A percentile compares a stretch with the other conserved stretches of the same genome.
These are phyloP conservation scores for Phoma sp. DNA, from an alignment of 2,329 filamentous ascomycete genomes.

Conservation along the genomic window DNA sequence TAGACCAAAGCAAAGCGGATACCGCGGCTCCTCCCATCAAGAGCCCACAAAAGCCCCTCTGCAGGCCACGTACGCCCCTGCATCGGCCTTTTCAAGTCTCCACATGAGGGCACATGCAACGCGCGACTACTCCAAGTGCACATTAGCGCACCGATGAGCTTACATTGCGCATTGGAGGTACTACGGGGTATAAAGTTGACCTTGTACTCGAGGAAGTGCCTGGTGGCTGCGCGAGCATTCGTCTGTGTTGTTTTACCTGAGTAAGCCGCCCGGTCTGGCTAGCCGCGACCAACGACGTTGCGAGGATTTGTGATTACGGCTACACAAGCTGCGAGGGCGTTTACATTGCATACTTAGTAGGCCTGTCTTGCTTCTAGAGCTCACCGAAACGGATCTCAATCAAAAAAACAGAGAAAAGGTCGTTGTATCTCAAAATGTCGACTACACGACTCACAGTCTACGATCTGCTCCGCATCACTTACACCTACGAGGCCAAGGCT, in stretches of 20 bases:
- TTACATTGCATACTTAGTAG: conserved; percentile 11
- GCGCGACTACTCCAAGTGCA: conserved; percentile 14
- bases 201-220: background rate
- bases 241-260: conserved; percentile 5
- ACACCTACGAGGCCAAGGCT: conserved; percentile 40
- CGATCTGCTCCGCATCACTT: conserved; percentile 44
- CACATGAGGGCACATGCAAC: conserved; percentile 9
- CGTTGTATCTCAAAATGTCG: conserved; percentile 28
- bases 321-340: conserved; percentile 5
- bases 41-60: background rate
- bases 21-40: conserved; percentile 10
- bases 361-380: background rate
- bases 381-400: background rate
- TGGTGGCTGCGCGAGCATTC: conserved; percentile 1
- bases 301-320: conserved; percentile 28
- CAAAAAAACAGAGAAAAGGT: background rate
- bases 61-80: conserved; percentile 9
- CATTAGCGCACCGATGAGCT: conserved; percentile 8
- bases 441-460: conserved; percentile 39
- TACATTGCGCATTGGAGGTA: conserved; percentile 4
- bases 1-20: conserved; percentile 4
- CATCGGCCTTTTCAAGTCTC: conserved; percentile 13
- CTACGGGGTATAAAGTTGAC: conserved; percentile 14
- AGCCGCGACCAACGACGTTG: conserved; percentile 24
- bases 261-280: conserved; percentile 12